These are phyloP conservation scores for Coemansia sp. DNA, from an alignment of 192 early-diverging fungal genomes.

Conservation along the genomic window DNA sequence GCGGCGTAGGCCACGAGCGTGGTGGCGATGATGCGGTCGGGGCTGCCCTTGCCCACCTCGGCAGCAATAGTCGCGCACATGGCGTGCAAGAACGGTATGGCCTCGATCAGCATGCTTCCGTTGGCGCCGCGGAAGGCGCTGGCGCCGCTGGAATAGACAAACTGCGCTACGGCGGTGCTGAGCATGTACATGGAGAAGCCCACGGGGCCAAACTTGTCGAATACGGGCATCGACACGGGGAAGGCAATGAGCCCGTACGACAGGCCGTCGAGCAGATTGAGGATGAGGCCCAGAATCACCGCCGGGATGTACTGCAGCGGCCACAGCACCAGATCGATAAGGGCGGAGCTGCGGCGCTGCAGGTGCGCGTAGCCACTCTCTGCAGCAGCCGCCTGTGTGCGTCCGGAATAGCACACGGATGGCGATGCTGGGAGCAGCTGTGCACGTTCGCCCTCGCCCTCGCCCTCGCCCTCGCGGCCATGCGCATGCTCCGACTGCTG, in stretches of 20 bases:
- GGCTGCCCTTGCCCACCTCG: constrained; percentile 56
- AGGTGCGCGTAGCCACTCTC: constrained; percentile 10
- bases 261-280: constrained; percentile 91
- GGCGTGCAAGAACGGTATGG: constrained; percentile 86
- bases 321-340: constrained; percentile 23
- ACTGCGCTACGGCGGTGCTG: constrained; percentile 67
- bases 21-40: constrained; percentile 76
- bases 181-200: constrained; percentile 97
- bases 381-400: neutral
- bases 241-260: constrained; percentile 92
- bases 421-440: constrained; percentile 7
- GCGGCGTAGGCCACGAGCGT: constrained; percentile 84
- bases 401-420: neutral
- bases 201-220: constrained; percentile 66
- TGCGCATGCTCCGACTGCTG: constrained; percentile 1
- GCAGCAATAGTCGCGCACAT: constrained; percentile 69
- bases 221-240: constrained; percentile 70
- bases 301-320: constrained; percentile 78
- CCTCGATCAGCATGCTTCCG: constrained; percentile 85
- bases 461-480: too few relatives aligned
- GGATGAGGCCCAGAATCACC: constrained; percentile 81
- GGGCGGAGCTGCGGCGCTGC: constrained; percentile 22
- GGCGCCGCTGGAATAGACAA: constrained; percentile 73
- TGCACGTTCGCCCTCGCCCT: constrained; percentile 10
- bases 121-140: constrained; percentile 89